Percentiles rank a stretch among this genome's conserved stretches.
Evolutionary conservation across 306 rosid genomes (phyloP).

Genomic region (Vachellia pachyceras): DNA sequence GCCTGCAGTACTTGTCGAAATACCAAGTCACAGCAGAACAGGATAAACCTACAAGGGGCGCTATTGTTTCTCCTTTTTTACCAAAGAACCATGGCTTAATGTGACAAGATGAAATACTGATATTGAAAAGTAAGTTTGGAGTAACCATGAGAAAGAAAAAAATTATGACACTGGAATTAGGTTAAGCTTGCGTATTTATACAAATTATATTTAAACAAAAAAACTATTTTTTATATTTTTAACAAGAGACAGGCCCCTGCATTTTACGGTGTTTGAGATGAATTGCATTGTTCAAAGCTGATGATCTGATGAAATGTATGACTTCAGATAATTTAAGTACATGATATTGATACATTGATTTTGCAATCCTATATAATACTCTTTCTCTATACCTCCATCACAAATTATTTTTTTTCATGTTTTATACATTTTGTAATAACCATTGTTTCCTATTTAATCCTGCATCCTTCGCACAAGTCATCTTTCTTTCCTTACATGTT

Average conservation of each 20-base stretch:
- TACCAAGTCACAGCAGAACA: neutral
- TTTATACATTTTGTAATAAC: neutral
- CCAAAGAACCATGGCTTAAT: neutral
- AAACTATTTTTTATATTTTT: neutral
- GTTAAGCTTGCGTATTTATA: neutral
- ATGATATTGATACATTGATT: neutral
- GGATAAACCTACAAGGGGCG: neutral
- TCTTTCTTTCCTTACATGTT: neutral
- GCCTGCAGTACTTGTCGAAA: neutral
- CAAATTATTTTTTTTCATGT: neutral
- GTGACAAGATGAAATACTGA: neutral
- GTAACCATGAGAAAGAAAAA: neutral
- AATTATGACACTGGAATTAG: neutral
- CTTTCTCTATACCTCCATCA: neutral
- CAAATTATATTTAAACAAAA: neutral
- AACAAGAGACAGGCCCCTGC: neutral
- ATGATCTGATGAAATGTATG: neutral
- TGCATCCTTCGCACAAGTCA: neutral
- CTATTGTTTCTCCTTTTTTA: neutral
- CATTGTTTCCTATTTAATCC: neutral
- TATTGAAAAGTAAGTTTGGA: neutral
- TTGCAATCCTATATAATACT: neutral
- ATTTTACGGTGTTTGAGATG: neutral
- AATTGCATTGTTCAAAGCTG: neutral
- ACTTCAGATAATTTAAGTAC: neutral